phyloP scores from a whole-genome alignment of 2,329 filamentous ascomycete genomes.

The Fusarium duplospermum region DNA sequence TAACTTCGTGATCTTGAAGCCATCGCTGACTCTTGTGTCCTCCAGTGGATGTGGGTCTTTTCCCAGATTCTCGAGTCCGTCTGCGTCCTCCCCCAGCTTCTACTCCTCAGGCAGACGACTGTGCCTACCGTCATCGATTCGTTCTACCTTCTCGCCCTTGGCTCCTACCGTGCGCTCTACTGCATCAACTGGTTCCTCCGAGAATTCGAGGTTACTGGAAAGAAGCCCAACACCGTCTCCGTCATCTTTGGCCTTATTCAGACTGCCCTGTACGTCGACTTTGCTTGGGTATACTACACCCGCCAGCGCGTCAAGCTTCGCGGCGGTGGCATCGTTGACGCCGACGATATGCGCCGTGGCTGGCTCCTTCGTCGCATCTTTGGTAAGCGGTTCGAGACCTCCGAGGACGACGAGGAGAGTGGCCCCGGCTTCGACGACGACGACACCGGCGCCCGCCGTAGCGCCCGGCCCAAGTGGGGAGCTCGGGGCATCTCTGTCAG shows the following conservation, averaged over 20 bases:
- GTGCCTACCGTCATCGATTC: constrained; percentile 96
- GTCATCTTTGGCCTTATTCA: constrained; percentile 90
- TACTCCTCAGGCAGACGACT: constrained; percentile 92
- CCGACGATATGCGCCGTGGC: constrained; percentile 85
- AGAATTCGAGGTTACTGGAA: constrained; percentile 67
- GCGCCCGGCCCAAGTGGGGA: constrained; percentile 68
- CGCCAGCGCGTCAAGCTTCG: constrained; percentile 94
- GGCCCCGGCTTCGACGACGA: constrained; percentile 59
- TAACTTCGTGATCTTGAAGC: fast-evolving
- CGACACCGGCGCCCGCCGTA: constrained; percentile 43
- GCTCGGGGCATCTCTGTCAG: constrained; percentile 74
- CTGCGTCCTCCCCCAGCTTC: constrained; percentile 89
- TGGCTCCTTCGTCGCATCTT: constrained; percentile 87
- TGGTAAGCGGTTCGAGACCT: constrained; percentile 65
- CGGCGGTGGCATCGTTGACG: constrained; percentile 86
- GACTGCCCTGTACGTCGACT: constrained; percentile 90
- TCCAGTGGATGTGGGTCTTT: constrained; percentile 84
- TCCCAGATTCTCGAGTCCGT: constrained; percentile 93
- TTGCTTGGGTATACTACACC: constrained; percentile 96
- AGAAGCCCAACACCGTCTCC: constrained; percentile 75
- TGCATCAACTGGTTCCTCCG: constrained; percentile 91
- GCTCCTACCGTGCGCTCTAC: constrained; percentile 89
- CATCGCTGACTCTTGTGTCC: constrained; percentile 17
- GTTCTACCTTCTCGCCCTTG: constrained; percentile 91
- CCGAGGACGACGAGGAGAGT: constrained; percentile 72